Conservation (phyloP, 306 rosid genomes). For the Dryas alaskensis region DNA sequence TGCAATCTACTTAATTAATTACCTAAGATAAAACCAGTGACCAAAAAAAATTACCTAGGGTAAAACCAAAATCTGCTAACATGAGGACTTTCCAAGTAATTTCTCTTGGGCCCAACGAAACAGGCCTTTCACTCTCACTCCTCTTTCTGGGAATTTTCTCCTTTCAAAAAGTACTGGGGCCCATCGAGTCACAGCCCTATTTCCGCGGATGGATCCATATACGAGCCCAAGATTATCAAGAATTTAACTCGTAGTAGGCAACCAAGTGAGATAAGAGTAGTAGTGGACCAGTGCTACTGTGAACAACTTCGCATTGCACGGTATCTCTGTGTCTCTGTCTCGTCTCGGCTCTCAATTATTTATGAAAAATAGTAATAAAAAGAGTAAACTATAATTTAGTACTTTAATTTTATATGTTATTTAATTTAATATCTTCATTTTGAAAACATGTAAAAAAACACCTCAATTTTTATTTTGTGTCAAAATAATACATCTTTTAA, state of each 20-base stretch:
- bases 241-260: background rate
- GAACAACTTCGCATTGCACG: background rate
- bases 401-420: too few species aligned
- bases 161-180: background rate
- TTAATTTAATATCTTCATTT: too few species aligned
- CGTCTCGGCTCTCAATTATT: constrained; percentile 24
- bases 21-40: background rate
- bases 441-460: too few species aligned
- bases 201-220: too few species aligned
- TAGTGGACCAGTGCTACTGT: too few species aligned
- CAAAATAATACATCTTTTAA: too few species aligned
- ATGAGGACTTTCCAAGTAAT: constrained; percentile 23
- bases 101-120: constrained; percentile 16
- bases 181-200: background rate
- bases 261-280: background rate
- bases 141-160: constrained; percentile 25
- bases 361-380: background rate
- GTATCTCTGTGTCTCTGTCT: background rate
- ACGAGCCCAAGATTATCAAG: background rate
- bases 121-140: background rate
- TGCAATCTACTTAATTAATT: background rate
- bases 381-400: too few species aligned
- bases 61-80: background rate
- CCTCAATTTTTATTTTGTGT: too few species aligned
- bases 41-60: too few species aligned